Conservation (phyloP, 177 flowering plant species). For the Vitis hybrid region DNA sequence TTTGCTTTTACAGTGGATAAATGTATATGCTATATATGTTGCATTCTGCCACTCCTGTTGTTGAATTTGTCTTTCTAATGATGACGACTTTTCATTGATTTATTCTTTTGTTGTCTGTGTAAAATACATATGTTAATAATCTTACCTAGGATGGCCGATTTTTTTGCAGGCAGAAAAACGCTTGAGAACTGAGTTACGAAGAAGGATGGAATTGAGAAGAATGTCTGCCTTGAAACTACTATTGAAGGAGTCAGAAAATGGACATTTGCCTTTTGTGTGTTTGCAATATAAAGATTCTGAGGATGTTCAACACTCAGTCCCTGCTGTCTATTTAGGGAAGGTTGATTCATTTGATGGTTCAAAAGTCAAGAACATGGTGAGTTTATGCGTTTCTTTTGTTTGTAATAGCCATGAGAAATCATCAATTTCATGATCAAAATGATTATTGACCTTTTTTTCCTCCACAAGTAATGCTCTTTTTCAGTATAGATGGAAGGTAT, state of each 20-base stretch:
- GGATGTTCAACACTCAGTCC: constrained; percentile 56
- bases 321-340: constrained; percentile 79
- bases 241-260: constrained; percentile 52
- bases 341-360: constrained; percentile 58
- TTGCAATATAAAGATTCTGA: constrained; percentile 72
- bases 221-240: constrained; percentile 52
- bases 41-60: no score
- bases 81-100: background rate
- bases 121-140: background rate
- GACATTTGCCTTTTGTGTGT: constrained; percentile 75
- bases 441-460: no score
- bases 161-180: constrained; percentile 64
- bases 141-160: background rate
- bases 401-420: no score
- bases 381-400: constrained; percentile 12
- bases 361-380: constrained; percentile 54
- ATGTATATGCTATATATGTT: no score
- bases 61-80: no score
- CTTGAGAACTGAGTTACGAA: constrained; percentile 52
- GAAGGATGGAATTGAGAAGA: constrained; percentile 59
- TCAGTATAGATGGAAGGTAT: no score
- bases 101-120: background rate
- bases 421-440: no score
- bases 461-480: no score
- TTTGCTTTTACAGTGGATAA: no score